Evolutionary conservation across 176 grass and related monocot genomes (phyloP).

Genomic region (Cocos nucifera): DNA sequence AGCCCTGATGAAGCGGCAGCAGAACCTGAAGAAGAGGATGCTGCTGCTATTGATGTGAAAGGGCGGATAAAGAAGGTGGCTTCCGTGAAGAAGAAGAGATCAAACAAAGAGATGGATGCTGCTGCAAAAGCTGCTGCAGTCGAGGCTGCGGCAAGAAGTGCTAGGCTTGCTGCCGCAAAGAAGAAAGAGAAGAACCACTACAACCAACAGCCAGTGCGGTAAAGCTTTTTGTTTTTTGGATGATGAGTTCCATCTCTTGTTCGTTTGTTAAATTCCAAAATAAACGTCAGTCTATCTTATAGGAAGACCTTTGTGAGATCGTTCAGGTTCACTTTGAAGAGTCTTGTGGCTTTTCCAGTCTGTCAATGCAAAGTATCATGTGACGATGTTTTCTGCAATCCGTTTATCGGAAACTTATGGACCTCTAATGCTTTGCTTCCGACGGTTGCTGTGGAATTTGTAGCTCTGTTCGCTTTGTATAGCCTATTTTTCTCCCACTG

Average conservation of each 20-base stretch:
- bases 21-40: conserved; percentile 49
- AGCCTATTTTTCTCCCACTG: no score
- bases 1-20: conserved; percentile 23
- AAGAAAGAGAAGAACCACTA: conserved; percentile 99
- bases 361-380: no score
- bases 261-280: conserved; percentile 9
- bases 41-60: conserved; percentile 66
- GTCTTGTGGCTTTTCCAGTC: no score
- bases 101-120: conserved; percentile 62
- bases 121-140: conserved; percentile 68
- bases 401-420: no score
- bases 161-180: conserved; percentile 77
- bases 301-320: neutral
- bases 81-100: conserved; percentile 93
- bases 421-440: no score
- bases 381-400: no score
- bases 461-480: no score
- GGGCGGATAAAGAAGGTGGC: conserved; percentile 95
- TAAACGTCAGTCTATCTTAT: neutral
- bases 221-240: neutral
- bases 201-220: conserved; percentile 96
- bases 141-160: conserved; percentile 79
- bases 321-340: no score
- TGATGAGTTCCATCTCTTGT: conserved; percentile 6
- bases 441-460: no score